Evolutionary conservation across 805 yeast genomes (phyloP), one percentile per base, ranked within the genome.

Genomic region (Yarrowia osloensis): DNA sequence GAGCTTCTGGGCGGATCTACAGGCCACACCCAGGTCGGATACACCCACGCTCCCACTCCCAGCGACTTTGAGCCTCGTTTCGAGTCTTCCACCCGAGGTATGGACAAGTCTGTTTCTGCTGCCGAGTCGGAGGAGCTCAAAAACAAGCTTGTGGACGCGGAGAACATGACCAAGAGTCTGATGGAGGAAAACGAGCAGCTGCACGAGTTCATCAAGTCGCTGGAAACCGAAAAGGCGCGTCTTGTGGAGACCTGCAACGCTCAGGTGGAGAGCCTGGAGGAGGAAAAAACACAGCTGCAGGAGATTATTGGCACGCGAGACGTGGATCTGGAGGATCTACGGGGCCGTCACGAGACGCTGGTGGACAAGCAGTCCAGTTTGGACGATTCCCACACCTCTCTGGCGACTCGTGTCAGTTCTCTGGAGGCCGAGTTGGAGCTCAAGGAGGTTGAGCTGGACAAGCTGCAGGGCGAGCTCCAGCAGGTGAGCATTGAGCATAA

Each of bases 111-210:
- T 33, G 35, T 5, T n/a, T 26, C 31, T 15, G 9, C 29, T 22
- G n/a, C 40, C 3, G 61, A 17, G 22, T 12, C 44, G 3, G 49
- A n/a, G 46, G 69, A 70, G 21, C 70, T 75, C n/a, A 72, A 75
- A 55, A 67, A 68, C 15, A 73, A 71, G 59, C 68, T 71, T n/a
- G 65, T 42, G 4, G 75, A 75, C 39, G 70, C 73, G 0, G 76
- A 75, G 68, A 65, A 42, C 19, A 39, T 72, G 47, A 74, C 71
- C 35, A 69, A 65, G 26, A 66, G 70, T 6, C 70, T 73, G 8
- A 70, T 68, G 24, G 73, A 71, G 39, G 77, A 75, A 44, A 75
- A 74, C 57, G 71, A 69, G n/a, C 73, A 71, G 46, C 69, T 75
- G 47, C 76, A 75, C 54, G 71, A 71, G 47, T 55, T 71, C 67